These are phyloP conservation scores for Mycena metata DNA, from an alignment of 768 basidiomycete genomes.

Conservation along the genomic window DNA sequence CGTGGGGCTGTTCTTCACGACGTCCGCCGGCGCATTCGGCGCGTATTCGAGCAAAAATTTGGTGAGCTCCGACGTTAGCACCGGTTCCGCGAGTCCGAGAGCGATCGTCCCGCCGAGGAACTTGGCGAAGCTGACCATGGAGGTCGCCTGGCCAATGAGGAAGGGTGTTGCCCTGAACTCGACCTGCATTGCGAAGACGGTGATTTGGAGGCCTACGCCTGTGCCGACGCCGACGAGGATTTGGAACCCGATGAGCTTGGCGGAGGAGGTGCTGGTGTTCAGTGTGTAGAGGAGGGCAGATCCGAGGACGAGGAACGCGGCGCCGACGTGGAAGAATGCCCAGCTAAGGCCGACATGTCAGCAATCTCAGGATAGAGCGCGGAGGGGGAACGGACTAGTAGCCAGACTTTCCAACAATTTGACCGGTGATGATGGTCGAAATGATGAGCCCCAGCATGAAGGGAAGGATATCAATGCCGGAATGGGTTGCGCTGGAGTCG, in stretches of 20 bases:
- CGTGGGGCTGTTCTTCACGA: too few species aligned
- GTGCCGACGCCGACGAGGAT: slow-evolving; percentile 19
- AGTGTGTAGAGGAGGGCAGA: slow-evolving; percentile 21
- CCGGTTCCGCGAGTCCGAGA: too few species aligned
- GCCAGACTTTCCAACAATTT: not conserved
- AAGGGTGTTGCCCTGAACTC: slow-evolving; percentile 24
- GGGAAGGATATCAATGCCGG: slow-evolving; percentile 10
- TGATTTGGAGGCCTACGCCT: slow-evolving; percentile 14
- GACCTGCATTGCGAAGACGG: slow-evolving; percentile 23
- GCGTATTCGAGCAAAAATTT: too few species aligned
- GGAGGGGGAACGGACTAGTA: not conserved
- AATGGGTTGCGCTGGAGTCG: too few species aligned
- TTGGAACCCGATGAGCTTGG: slow-evolving; percentile 15
- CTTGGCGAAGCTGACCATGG: slow-evolving; percentile 31
- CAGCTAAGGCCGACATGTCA: not conserved
- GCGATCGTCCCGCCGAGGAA: not conserved
- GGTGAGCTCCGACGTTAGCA: too few species aligned
- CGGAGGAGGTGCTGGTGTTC: not conserved
- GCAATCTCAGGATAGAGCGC: not conserved
- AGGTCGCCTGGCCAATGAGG: slow-evolving; percentile 30
- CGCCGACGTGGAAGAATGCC: slow-evolving; percentile 36
- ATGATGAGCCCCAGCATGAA: slow-evolving; percentile 1
- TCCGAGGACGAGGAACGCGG: slow-evolving; percentile 14
- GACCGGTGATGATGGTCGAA: not conserved
- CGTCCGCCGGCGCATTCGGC: too few species aligned